Base-by-base conservation (phyloP, 139 green algal genomes). In the Tetraselmis chui region DNA sequence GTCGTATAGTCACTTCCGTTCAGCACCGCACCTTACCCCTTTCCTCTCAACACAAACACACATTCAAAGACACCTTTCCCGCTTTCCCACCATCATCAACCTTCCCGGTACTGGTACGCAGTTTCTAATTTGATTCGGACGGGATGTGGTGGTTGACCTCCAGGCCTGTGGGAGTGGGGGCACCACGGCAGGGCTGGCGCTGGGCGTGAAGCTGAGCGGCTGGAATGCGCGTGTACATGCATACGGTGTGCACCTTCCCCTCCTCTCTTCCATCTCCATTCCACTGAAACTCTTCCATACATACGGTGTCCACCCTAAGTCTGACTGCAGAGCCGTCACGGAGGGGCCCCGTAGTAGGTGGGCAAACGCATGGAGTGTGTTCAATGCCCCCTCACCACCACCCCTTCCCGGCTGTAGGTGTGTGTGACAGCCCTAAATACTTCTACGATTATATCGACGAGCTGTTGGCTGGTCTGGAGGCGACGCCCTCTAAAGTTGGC, bases 111-210 rank as follows among this genome's bases (percentile, higher is more conserved):
- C n/a, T n/a, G n/a, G n/a, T n/a, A n/a, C n/a, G n/a, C n/a, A n/a
- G n/a, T n/a, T n/a, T n/a, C n/a, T n/a, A n/a, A n/a, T n/a, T n/a
- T n/a, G n/a, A n/a, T n/a, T n/a, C n/a, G n/a, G n/a, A n/a, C n/a
- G n/a, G n/a, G n/a, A n/a, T n/a, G n/a, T n/a, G n/a, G n/a, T n/a
- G n/a, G n/a, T n/a, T n/a, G n/a, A n/a, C n/a, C n/a, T n/a, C n/a
- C n/a, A 96, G 92, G 95, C 96, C 0, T 98, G 93, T 85, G 96
- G 96, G 45, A 96, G 87, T 58, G 95, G 95, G 26, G 95, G 93
- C 76, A 99, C 95, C 67, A 92, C 91, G 0, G 95, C 92, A 0
- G 96, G 96, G 27, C 82, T 98, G 18, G 94, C 92, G 1, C 86
- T 98, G 28, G 96, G 91, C 18, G 75, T 83, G 1, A 80, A 91